Conservation (phyloP, 805 yeast species). For the Wickerhamiella occidentalis region DNA sequence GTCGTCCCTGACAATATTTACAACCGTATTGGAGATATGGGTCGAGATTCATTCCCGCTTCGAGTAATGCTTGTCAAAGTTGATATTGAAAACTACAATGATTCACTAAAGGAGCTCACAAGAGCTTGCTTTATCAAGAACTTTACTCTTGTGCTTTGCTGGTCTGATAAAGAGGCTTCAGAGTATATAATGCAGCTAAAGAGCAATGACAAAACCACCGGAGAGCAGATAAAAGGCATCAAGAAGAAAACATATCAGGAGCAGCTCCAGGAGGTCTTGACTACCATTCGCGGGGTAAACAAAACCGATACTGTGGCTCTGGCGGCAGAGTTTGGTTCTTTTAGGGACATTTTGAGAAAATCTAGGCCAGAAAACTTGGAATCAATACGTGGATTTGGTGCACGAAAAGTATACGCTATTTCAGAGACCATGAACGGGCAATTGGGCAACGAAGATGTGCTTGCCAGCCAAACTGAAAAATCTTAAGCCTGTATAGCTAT, state of each 20-base stretch:
- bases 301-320: conserved; percentile 29
- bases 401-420: conserved; percentile 5
- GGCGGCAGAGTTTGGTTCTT: conserved; percentile 26
- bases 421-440: not conserved
- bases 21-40: conserved; percentile 28
- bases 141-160: conserved; percentile 28
- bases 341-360: conserved; percentile 24
- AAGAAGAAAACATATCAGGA: conserved; percentile 25
- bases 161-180: conserved; percentile 31
- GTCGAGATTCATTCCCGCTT: conserved; percentile 22
- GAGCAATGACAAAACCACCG: conserved; percentile 24
- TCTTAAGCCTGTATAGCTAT: too few relatives aligned
- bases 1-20: conserved; percentile 34
- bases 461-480: not conserved
- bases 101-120: conserved; percentile 27
- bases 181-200: conserved; percentile 28
- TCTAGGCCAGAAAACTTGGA: conserved; percentile 6
- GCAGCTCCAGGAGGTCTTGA: conserved; percentile 27
- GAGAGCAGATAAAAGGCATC: conserved; percentile 26
- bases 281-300: conserved; percentile 30
- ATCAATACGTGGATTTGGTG: not conserved
- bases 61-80: conserved; percentile 30
- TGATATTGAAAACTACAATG: conserved; percentile 31
- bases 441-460: conserved; percentile 1
- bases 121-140: conserved; percentile 25